A percentile compares a stretch with the other conserved stretches of the same genome.
These are phyloP conservation scores for Poa annua DNA, from an alignment of 176 grass and related monocot species.

Conservation along the genomic window DNA sequence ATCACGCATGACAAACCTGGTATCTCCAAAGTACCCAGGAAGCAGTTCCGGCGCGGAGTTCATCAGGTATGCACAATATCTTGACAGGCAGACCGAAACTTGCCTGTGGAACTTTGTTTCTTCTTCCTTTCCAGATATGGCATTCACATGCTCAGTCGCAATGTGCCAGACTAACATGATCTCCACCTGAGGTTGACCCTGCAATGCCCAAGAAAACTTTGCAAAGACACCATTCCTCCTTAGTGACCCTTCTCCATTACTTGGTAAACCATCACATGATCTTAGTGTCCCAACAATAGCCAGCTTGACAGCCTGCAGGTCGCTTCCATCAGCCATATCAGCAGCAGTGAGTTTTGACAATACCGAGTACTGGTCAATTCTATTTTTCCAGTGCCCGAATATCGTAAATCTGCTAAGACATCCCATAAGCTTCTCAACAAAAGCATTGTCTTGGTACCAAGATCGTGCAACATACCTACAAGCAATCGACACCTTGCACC, in stretches of 20 bases:
- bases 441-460: not conserved
- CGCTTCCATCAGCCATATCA: not conserved
- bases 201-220: not conserved
- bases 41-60: not conserved
- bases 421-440: not conserved
- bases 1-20: not conserved
- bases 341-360: not conserved
- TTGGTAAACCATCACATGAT: not conserved
- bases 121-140: not conserved
- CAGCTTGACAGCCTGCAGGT: not conserved
- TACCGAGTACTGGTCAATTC: not conserved
- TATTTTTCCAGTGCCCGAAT: not conserved
- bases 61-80: conserved; percentile 20
- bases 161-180: conserved; percentile 29
- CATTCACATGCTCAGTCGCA: not conserved
- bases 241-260: not conserved
- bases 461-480: not conserved
- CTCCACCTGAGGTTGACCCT: not conserved
- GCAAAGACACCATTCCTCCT: not conserved
- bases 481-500: not conserved
- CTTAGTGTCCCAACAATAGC: not conserved
- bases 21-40: not conserved
- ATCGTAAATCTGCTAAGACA: not conserved
- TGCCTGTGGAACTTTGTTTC: too few relatives aligned
- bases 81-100: not conserved